Base-by-base conservation (phyloP, 1,284 basidiomycete species). In the Tilletia caries region DNA sequence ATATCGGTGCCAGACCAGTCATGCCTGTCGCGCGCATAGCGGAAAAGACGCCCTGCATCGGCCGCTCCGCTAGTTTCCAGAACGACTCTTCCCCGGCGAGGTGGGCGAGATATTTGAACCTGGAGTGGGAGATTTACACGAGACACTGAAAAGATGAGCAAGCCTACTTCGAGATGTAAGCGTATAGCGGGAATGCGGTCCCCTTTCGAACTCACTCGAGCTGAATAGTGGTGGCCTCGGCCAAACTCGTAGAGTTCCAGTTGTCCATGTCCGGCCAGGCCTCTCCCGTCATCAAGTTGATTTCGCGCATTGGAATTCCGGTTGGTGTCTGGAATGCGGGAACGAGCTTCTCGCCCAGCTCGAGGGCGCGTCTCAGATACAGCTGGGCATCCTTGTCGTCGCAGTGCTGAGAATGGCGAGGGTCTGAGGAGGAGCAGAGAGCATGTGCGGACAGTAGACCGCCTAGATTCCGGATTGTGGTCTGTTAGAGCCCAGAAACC, bases 71-170 rank as follows among this genome's bases (percentile, higher is more conserved):
- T 68, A 89, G 89, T 65, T 88, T 85, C 93, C 93, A 96, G 81
- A 92, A 97, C 1, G 85, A 84, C 12, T 88, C 86, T 68, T 95
- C 88, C 3, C 88, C 90, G 0, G 91, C 93, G 65, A 95, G 83
- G 72, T 91, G 85, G 50, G 89, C 89, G n/a, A 98, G 86, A 80
- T 96, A 95, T 76, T 91, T 90, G 83, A 97, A 90, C 95, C 94
- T 72, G 37, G 25, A 32, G 54, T n/a, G n/a, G n/a, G n/a, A n/a
- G n/a, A n/a, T n/a, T n/a, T n/a, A n/a, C n/a, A n/a, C n/a, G n/a
- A n/a, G n/a, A n/a, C n/a, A n/a, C 20, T 34, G 44, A 18, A 34
- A 54, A 20, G 10, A 25, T 25, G 18, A 48, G 10, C 65, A 32
- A 44, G 32, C 20, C 20, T 48, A n/a, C n/a, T n/a, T n/a, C n/a